These are phyloP conservation scores for Zygoascus hellenicus DNA, from an alignment of 1,139 yeast species.

Conservation along the genomic window DNA sequence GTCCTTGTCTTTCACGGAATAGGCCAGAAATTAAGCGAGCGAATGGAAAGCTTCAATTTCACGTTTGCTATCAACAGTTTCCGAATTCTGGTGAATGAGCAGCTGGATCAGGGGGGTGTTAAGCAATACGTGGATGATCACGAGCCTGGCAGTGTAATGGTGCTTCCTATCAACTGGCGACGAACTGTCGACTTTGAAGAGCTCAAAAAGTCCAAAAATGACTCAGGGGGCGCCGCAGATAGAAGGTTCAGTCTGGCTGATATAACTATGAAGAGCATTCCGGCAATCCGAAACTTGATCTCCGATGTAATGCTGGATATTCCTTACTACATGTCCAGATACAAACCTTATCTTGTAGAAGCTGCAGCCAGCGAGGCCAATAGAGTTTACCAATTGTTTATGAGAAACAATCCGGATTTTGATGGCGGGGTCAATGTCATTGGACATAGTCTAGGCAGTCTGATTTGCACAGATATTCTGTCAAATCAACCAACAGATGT, in stretches of 20 bases:
- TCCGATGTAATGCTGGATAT: slow-evolving; percentile 88
- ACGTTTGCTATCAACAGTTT: slow-evolving; percentile 76
- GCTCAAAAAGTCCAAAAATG: slow-evolving; percentile 20
- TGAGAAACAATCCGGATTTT: slow-evolving; percentile 63
- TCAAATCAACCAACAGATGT: slow-evolving; percentile 48
- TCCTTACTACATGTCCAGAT: slow-evolving; percentile 75
- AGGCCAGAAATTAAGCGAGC: slow-evolving; percentile 80
- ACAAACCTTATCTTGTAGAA: slow-evolving; percentile 54
- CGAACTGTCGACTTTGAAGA: slow-evolving; percentile 32
- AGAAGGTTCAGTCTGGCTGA: slow-evolving; percentile 56
- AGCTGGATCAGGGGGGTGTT: slow-evolving; percentile 26
- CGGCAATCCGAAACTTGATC: slow-evolving; percentile 66
- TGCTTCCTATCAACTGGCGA: slow-evolving; percentile 41
- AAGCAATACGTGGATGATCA: slow-evolving; percentile 22
- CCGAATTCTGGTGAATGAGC: slow-evolving; percentile 39
- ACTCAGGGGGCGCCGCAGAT: slow-evolving; percentile 17
- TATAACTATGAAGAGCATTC: slow-evolving; percentile 75
- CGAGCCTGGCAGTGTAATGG: slow-evolving; percentile 26
- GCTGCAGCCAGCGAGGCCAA: slow-evolving; percentile 71
- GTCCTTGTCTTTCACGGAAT: slow-evolving; percentile 88
- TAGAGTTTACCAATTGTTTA: slow-evolving; percentile 54
- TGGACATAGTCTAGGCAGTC: slow-evolving; percentile 91
- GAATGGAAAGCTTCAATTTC: slow-evolving; percentile 76
- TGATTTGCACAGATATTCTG: slow-evolving; percentile 73
- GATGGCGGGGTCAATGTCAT: slow-evolving; percentile 60